These are phyloP conservation scores for Gastrolobium villosum DNA, from an alignment of 306 rosid species.

Conservation along the genomic window DNA sequence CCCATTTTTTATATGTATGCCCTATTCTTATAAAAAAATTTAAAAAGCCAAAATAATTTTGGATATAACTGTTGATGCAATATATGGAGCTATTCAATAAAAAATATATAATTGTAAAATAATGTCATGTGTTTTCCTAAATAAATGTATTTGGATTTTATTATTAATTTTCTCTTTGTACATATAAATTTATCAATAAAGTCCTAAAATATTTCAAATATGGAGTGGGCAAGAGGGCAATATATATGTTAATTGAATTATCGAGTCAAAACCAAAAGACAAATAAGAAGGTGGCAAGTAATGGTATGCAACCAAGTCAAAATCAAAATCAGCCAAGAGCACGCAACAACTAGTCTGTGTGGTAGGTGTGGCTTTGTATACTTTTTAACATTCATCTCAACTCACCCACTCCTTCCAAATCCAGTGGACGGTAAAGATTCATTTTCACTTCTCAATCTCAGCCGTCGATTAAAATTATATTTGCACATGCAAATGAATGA, in stretches of 20 bases:
- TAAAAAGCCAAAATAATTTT: too few relatives aligned
- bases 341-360: neutral
- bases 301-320: slow-evolving; percentile 5
- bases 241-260: neutral
- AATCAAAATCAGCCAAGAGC: neutral
- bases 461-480: neutral
- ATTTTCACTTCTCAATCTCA: neutral
- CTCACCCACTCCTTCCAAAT: slow-evolving; percentile 9
- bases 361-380: neutral
- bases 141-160: too few relatives aligned
- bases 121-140: too few relatives aligned
- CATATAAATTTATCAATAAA: too few relatives aligned
- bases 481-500: slow-evolving; percentile 17
- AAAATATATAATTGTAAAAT: too few relatives aligned
- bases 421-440: neutral
- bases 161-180: too few relatives aligned
- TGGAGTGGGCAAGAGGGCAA: neutral
- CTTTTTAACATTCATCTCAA: neutral
- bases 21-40: too few relatives aligned
- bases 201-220: too few relatives aligned
- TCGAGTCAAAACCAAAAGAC: neutral
- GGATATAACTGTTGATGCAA: too few relatives aligned
- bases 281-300: neutral
- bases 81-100: too few relatives aligned
- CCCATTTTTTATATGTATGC: too few relatives aligned